Conservation (phyloP, 2,329 filamentous ascomycete genomes). For the Fusarium newnesense region DNA sequence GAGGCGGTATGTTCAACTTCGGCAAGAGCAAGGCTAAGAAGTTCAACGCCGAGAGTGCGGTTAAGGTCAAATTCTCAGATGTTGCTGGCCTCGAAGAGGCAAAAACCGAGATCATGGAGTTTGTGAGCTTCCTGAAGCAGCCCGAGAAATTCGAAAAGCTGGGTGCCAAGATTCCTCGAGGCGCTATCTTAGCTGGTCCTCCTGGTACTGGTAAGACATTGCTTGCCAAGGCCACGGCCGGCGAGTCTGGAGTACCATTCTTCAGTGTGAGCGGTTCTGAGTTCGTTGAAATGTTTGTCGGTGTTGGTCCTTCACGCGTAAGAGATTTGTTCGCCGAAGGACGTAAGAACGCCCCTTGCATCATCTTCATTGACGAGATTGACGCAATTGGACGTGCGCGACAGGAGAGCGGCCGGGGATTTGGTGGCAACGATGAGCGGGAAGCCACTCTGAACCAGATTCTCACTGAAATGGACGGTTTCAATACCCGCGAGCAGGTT, state of each 20-base stretch:
- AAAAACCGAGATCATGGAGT: conserved; percentile 99
- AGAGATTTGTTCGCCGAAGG: conserved; percentile 94
- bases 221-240: conserved; percentile 95
- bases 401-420: conserved; percentile 75
- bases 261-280: conserved; percentile 98
- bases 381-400: conserved; percentile 95
- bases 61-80: conserved; percentile 97
- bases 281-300: conserved; percentile 99
- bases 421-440: conserved; percentile 95
- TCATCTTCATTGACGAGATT: conserved; percentile 99
- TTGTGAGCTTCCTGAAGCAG: conserved; percentile 95
- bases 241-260: conserved; percentile 96
- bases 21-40: conserved; percentile 95
- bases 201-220: conserved; percentile 98
- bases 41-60: conserved; percentile 95
- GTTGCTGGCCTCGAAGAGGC: conserved; percentile 99
- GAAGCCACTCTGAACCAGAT: conserved; percentile 99
- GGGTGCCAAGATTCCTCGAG: conserved; percentile 96
- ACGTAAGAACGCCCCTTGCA: conserved; percentile 95
- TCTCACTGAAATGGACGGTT: conserved; percentile 98
- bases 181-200: conserved; percentile 95
- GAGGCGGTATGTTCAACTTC: conserved; percentile 91
- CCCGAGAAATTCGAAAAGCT: conserved; percentile 92
- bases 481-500: conserved; percentile 96
- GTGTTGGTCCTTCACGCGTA: conserved; percentile 95